Evolutionary conservation across 768 basidiomycete genomes (phyloP).

Genomic region (Suillus occidentalis): DNA sequence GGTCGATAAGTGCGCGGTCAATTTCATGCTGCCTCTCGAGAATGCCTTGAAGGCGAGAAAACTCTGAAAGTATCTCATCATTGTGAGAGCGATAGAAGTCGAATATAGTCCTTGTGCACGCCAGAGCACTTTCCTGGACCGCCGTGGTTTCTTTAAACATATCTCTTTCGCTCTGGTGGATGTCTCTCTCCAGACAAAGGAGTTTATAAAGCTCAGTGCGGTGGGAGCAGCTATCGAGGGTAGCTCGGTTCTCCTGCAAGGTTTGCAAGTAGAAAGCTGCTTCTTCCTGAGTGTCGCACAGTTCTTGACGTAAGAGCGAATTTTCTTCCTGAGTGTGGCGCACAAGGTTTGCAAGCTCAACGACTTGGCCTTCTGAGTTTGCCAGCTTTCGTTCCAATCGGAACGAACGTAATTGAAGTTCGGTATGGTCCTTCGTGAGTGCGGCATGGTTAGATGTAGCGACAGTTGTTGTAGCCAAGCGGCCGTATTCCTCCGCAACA

Average conservation of each 20-base stretch:
- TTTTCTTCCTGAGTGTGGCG: conserved; percentile 59
- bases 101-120: conserved; percentile 24
- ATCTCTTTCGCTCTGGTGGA: conserved; percentile 14
- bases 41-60: conserved; percentile 11
- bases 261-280: conserved; percentile 14
- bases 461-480: conserved; percentile 47
- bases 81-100: conserved; percentile 39
- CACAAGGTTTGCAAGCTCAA: conserved; percentile 61
- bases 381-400: conserved; percentile 69
- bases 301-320: conserved; percentile 34
- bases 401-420: conserved; percentile 41
- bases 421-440: conserved; percentile 42
- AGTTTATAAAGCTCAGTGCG: conserved; percentile 7
- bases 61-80: conserved; percentile 32
- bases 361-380: conserved; percentile 66
- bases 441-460: conserved; percentile 33
- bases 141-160: conserved; percentile 13
- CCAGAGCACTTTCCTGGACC: conserved; percentile 12
- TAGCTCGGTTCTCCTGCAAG: conserved; percentile 9
- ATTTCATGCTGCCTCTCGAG: conserved; percentile 18
- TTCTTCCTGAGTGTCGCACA: conserved; percentile 21
- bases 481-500: conserved; percentile 55
- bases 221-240: background rate
- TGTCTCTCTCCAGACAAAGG: conserved; percentile 19
- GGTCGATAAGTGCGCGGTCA: conserved; percentile 25